Base-by-base conservation (phyloP, 2,329 filamentous ascomycete genomes). In the Colletotrichum sp. region DNA sequence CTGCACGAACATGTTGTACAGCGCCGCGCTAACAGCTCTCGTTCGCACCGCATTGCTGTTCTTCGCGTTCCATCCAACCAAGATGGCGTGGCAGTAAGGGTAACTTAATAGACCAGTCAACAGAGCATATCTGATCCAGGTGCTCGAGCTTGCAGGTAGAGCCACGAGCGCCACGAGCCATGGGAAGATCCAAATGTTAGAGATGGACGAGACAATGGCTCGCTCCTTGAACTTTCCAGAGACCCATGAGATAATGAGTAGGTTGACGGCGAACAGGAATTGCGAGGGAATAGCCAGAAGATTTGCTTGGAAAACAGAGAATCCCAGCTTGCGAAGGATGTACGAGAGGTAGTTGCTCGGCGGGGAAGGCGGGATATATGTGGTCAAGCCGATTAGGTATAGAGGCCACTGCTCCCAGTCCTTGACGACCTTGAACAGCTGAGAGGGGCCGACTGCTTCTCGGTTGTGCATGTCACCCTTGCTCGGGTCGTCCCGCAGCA, bases 391-490 rank as follows among this genome's bases (percentile, higher is more conserved):
- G 26, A 91, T 85, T 56, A 89, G 77, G 78, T 91, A 91, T 24
- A 90, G 80, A 4, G 88, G 90, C 90, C 90, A 93, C 78, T 93
- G 85, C 77, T 93, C 90, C 80, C 90, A 93, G 78, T 93, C 92
- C 21, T 85, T 86, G 30, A 91, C 77, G 1, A 88, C 86, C 30
- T 87, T 84, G 87, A 88, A 91, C 6, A 92, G 86, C 52, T 80
- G 82, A 62, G 80, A 84, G 15, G 83, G 85, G 21, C 85, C 86
- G 8, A 89, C 84, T 1, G 87, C 85, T 79, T 90, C 85, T 34
- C 76, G 75, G 78, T 92, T 92, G 81, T 92, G 89, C 89, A 93
- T 92, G 76, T 91, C 89, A 12, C 89, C 89, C 79, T 91, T 91
- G 72, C 86, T 88, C 2, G 91, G 91, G 71, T 93, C 92, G 73